A percentile compares a stretch with the other conserved stretches of the same genome.
Conservation (phyloP, 2,329 filamentous ascomycete species). For the Emydomyces testavorans region DNA sequence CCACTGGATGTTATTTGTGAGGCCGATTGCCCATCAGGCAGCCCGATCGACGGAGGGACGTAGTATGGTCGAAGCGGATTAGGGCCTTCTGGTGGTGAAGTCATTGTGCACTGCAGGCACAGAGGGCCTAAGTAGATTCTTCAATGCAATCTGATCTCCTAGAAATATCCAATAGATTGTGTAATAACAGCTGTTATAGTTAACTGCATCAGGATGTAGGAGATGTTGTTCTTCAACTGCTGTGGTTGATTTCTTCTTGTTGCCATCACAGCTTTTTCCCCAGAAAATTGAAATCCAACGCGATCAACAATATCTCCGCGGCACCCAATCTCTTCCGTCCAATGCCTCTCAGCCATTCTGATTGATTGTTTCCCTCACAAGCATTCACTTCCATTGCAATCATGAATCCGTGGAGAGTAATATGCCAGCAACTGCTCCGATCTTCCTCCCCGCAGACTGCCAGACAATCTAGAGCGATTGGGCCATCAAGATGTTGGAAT, state of each 20-base stretch:
- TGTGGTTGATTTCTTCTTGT: constrained; percentile 5
- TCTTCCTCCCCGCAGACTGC: background rate
- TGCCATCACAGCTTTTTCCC: constrained; percentile 1
- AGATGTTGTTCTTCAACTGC: constrained; percentile 7
- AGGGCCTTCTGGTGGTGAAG: constrained; percentile 40
- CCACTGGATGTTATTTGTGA: constrained; percentile 28
- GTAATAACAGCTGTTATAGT: background rate
- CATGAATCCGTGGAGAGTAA: constrained; percentile 8
- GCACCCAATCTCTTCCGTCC: no score
- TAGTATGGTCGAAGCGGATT: constrained; percentile 53
- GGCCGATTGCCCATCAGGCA: constrained; percentile 36
- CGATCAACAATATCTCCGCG: no score
- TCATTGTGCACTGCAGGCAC: constrained; percentile 27
- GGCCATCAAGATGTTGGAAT: constrained; percentile 7
- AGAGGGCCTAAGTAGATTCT: background rate
- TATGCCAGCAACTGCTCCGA: constrained; percentile 9
- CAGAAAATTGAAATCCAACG: background rate
- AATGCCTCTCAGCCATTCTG: no score
- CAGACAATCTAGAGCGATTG: constrained; percentile 2
- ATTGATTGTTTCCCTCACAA: no score
- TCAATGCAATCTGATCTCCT: background rate
- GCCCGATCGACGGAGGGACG: constrained; percentile 54
- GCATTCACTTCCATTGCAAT: background rate
- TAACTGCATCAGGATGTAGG: background rate
- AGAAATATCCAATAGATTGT: background rate